Conservation (phyloP, 106 monocot species). For the Agapanthus africanus region DNA sequence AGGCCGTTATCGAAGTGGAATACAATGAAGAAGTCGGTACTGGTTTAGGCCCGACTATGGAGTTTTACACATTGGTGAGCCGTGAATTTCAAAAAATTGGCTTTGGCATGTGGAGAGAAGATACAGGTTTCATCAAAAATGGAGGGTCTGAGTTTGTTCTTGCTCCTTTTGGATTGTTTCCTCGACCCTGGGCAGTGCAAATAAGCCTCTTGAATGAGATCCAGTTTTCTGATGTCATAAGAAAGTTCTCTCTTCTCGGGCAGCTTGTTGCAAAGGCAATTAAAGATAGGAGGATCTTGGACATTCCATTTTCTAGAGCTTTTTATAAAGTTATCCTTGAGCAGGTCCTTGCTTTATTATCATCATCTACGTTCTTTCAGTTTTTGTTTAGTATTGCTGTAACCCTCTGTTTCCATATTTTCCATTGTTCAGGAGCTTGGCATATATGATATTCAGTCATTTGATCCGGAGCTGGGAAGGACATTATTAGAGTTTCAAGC, state of each 20-base stretch:
- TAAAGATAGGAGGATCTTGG: constrained; percentile 70
- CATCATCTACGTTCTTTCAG: background rate
- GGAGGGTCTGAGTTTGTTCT: constrained; percentile 33
- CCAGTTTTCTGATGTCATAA: constrained; percentile 37
- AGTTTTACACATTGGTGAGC: constrained; percentile 79
- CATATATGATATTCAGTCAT: constrained; percentile 74
- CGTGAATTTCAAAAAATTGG: constrained; percentile 77
- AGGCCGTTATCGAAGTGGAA: constrained; percentile 55
- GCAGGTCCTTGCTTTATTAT: constrained; percentile 57
- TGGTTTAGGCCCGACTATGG: constrained; percentile 87
- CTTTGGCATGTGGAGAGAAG: constrained; percentile 79
- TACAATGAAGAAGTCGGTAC: constrained; percentile 84
- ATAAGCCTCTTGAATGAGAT: constrained; percentile 18
- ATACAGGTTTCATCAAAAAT: constrained; percentile 12
- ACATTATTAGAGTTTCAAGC: constrained; percentile 73
- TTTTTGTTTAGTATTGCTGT: background rate
- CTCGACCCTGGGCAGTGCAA: constrained; percentile 55
- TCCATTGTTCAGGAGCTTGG: constrained; percentile 47
- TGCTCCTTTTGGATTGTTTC: constrained; percentile 79
- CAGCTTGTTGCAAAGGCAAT: constrained; percentile 74
- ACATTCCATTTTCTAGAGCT: constrained; percentile 72
- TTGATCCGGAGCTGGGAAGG: constrained; percentile 75
- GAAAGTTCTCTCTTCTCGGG: constrained; percentile 67
- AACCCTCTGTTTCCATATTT: background rate
- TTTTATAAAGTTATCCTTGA: constrained; percentile 79